These are phyloP conservation scores for Hyphopichia buzzinii DNA, from an alignment of 1,139 yeast species.

Conservation along the genomic window DNA sequence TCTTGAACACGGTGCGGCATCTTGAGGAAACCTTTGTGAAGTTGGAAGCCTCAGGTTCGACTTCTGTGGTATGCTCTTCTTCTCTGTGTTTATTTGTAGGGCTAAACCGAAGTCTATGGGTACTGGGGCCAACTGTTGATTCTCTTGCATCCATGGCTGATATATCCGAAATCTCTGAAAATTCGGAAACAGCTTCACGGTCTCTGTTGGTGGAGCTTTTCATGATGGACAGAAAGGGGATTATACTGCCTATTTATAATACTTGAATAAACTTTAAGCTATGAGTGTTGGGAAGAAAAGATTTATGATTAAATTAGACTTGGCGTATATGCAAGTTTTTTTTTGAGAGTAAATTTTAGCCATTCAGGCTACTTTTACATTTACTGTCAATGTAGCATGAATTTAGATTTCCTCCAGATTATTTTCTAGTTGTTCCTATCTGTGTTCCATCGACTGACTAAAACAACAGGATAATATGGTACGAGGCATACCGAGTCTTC, in stretches of 20 bases:
- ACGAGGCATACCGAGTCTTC: too few species aligned
- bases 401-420: too few species aligned
- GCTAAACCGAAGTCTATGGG: not conserved
- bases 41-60: slow-evolving; percentile 4
- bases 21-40: slow-evolving; percentile 1
- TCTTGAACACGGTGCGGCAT: slow-evolving; percentile 25
- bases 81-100: not conserved
- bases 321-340: not conserved
- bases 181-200: too few species aligned
- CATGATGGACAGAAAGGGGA: not conserved
- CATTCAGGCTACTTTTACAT: too few species aligned
- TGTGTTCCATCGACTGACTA: too few species aligned
- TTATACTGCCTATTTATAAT: not conserved
- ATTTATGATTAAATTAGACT: not conserved
- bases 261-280: not conserved
- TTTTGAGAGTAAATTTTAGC: too few species aligned
- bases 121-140: not conserved
- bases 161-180: not conserved
- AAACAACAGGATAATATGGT: too few species aligned
- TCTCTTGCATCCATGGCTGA: not conserved
- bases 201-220: not conserved
- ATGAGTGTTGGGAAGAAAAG: not conserved
- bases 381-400: too few species aligned
- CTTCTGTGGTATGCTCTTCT: not conserved
- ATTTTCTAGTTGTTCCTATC: too few species aligned